Conservation (phyloP, 768 basidiomycete genomes). For the Cyathus striatus region DNA sequence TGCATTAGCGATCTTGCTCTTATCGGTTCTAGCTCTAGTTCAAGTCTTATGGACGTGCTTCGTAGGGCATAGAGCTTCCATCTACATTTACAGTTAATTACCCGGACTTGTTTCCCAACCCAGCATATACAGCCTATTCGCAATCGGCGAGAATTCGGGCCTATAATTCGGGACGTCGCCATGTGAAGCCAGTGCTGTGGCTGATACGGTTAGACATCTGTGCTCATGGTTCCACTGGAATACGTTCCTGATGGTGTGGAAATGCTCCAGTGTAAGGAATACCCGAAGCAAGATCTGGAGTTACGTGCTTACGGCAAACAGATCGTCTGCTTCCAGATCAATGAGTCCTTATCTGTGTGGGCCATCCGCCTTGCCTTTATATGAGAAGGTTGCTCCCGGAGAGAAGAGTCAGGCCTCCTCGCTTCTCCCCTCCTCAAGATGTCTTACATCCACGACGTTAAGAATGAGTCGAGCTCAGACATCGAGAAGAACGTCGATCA, state of each 20-base stretch:
- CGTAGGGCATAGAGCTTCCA: too few species aligned
- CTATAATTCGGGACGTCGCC: not conserved
- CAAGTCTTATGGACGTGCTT: too few species aligned
- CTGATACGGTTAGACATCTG: not conserved
- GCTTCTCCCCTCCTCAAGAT: conserved; percentile 20
- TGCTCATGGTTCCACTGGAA: not conserved
- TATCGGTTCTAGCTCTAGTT: too few species aligned
- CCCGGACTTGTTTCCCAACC: too few species aligned
- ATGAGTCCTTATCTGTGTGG: conserved; percentile 20
- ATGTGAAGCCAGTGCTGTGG: not conserved
- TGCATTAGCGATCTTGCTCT: too few species aligned
- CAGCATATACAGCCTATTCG: too few species aligned
- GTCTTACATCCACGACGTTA: conserved; percentile 22
- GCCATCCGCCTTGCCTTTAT: conserved; percentile 12
- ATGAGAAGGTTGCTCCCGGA: conserved; percentile 18
- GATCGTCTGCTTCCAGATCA: conserved; percentile 8
- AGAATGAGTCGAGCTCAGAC: conserved; percentile 20
- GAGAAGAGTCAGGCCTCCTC: conserved; percentile 12
- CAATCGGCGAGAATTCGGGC: not conserved
- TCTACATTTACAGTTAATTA: too few species aligned
- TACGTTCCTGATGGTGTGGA: conserved; percentile 17
- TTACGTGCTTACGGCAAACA: conserved; percentile 2
- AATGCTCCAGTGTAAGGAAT: conserved; percentile 4
- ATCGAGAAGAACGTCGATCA: conserved; percentile 21
- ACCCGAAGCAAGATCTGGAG: conserved; percentile 10